Evolutionary conservation across 2,329 filamentous ascomycete genomes (phyloP).

Genomic region (Sporothrix mexicana): DNA sequence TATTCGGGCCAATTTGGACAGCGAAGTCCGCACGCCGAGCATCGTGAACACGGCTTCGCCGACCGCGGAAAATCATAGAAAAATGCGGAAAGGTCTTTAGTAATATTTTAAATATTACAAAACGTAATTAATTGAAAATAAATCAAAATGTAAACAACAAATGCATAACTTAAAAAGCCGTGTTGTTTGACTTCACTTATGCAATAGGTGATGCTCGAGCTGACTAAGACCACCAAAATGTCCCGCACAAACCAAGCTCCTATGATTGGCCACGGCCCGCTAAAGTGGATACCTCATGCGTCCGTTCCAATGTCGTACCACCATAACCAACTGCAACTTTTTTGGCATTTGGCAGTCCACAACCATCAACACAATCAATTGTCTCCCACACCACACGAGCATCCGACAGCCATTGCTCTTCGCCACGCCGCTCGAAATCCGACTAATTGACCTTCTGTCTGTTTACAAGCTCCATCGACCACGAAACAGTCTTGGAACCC

Average conservation of each 20-base stretch:
- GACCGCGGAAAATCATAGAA: not conserved
- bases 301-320: conserved; percentile 29
- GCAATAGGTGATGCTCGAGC: not conserved
- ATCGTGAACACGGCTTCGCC: not conserved
- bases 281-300: conserved; percentile 16
- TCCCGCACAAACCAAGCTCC: not conserved
- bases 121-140: too few species aligned
- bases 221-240: conserved; percentile 14
- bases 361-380: not conserved
- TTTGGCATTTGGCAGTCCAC: conserved; percentile 19
- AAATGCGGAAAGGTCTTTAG: not conserved
- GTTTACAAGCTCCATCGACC: not conserved
- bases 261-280: conserved; percentile 21
- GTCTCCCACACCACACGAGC: conserved; percentile 1
- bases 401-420: conserved; percentile 13
- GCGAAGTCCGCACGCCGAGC: conserved; percentile 17
- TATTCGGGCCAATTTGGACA: conserved; percentile 23
- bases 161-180: not conserved
- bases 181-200: not conserved
- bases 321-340: conserved; percentile 31
- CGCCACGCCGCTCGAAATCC: not conserved
- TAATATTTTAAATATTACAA: not conserved
- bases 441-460: not conserved
- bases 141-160: not conserved
- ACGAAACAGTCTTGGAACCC: not conserved